Base-by-base conservation (phyloP, 257 asterid species). In the Scutellaria minor region DNA sequence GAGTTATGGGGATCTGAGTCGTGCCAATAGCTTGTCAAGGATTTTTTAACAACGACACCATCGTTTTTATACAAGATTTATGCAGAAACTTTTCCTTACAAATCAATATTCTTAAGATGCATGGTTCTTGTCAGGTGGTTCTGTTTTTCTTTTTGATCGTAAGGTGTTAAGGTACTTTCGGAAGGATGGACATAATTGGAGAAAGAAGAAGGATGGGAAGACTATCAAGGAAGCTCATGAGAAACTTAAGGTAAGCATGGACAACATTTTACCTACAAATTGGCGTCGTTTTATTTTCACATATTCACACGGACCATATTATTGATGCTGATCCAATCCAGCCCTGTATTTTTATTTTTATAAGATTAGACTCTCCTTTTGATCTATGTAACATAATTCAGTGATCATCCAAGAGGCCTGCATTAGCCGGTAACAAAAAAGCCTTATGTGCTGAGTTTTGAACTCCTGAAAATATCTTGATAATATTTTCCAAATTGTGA, bases 171-270 rank as follows among this genome's bases (percentile, higher is more conserved):
- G 99, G 79, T 91, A 91, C 80, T 94, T 94, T 74, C 90, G 99
- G 72, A 94, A 91, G 85, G 99, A 94, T 83, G 97, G 93, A 12
- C 97, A 94, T 78, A 91, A 84, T 66, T 94, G 99, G 99, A 86
- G 97, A 84, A 91, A 94, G 82, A 94, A 94, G 80, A 91, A 80
- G 82, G 99, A 94, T 56, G 99, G 99, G 67, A 94, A 94, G 84
- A 94, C 99, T 74, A 88, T 91, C 48, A 94, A 85, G 89, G 99
- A 94, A 83, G 97, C 99, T 27, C 99, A 94, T 60, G 99, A 94
- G 83, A 94, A 94, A 82, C 85, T 94, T 77, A 94, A 94, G 93
- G 99, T 89, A 77, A 67, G 82, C 68, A 76, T 75, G 81, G 81
- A 79, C 35, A 51, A 35, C 9, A 40, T 57, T 50, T 14, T 70